Evolutionary conservation across 768 basidiomycete species (phyloP), one percentile per base, ranked within the genome.

Genomic region (Trametes coccinea): DNA sequence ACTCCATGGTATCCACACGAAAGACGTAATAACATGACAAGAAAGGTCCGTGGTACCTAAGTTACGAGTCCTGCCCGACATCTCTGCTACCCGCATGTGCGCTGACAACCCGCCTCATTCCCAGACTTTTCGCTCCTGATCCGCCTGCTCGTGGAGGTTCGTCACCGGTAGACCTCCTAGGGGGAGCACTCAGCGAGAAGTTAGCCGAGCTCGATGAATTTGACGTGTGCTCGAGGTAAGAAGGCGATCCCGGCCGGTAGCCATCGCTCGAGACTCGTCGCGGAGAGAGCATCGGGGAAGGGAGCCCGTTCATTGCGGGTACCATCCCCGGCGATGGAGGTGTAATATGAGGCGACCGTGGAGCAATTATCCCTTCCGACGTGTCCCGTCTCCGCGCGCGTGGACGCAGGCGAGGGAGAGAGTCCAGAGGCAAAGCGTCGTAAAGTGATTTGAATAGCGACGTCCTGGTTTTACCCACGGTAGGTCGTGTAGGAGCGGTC

Each of bases 391-490:
- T 75, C 22, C 77, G 71, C 9, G 76, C 50, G 44, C 76, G 76
- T 9, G 83, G 77, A 17, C 83, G 79, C 4, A 86, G 52, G 64
- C 62, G 79, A 64, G 59, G 83, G 56, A 69, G 70, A 3, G 78
- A 73, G 65, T 82, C 75, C 50, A 70, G 66, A 39, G 75, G 73
- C 73, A 79, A 62, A 44, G 71, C 57, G 41, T 80, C 82, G 64
- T 87, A 79, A 49, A 90, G 76, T 11, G 87, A 84, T 60, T 88
- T 86, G 70, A 91, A 84, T 17, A 92, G 78, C 8, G 90, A 91
- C 1, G 82, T 78, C 7, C 84, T 79, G n/a, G 71, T 59, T 8
- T 57, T 79, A 34, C 77, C 59, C 13, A 55, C 76, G 43, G 77
- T 75, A 13, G 76, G 58, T 50, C 61, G 52, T 0, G 65, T 49